These are phyloP conservation scores for Eucalyptus polybractea DNA, from an alignment of 345 rosid genomes.

Conservation along the genomic window DNA sequence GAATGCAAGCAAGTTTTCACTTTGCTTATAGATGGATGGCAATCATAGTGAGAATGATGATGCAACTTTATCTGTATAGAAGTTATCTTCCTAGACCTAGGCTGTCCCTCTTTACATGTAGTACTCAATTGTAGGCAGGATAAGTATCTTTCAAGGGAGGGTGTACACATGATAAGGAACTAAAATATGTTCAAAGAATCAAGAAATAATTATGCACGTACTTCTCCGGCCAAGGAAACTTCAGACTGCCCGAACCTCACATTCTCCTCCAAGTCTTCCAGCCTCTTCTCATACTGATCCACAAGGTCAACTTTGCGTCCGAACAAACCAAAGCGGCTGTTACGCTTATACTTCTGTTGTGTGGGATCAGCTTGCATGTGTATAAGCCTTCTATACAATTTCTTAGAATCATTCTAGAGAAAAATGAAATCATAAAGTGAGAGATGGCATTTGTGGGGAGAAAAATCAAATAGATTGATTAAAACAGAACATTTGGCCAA, in stretches of 20 bases:
- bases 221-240: conserved; percentile 45
- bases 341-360: conserved; percentile 12
- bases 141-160: neutral
- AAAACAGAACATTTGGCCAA: neutral
- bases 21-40: neutral
- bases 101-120: neutral
- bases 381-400: conserved; percentile 30
- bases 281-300: conserved; percentile 59
- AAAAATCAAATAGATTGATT: neutral
- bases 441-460: neutral
- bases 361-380: conserved; percentile 36
- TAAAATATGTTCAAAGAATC: neutral
- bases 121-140: neutral
- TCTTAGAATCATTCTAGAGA: conserved; percentile 43
- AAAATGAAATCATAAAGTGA: neutral
- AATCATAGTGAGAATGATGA: neutral
- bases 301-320: conserved; percentile 39
- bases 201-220: conserved; percentile 7
- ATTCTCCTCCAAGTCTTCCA: conserved; percentile 56
- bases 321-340: conserved; percentile 19
- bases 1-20: neutral
- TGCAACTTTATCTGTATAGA: neutral
- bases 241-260: conserved; percentile 61
- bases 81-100: neutral
- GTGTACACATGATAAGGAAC: neutral